Evolutionary conservation across 208 protist genomes (phyloP).

Genomic region (Leishmania lainsoni): DNA sequence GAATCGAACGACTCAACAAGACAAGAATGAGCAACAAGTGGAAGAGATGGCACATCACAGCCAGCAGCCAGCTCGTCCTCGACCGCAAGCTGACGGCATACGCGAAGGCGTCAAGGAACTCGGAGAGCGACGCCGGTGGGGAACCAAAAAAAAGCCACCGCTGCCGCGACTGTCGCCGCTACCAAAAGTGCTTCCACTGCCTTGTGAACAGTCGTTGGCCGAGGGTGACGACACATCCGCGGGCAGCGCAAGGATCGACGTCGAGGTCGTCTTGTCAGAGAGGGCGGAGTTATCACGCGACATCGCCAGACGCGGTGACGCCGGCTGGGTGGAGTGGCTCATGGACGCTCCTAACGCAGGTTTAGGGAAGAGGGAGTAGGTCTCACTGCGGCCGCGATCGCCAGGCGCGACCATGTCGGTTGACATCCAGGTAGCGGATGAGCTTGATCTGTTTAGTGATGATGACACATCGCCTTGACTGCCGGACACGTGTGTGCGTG

Average conservation of each 20-base stretch:
- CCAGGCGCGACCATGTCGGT: neutral
- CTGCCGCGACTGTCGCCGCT: neutral
- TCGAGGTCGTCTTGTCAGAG: neutral
- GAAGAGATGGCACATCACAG: slow-evolving; percentile 35
- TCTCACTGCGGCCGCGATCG: slow-evolving; percentile 2
- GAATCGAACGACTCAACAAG: slow-evolving; percentile 37
- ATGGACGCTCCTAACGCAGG: neutral
- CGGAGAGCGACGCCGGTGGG: slow-evolving; percentile 16
- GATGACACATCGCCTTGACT: neutral
- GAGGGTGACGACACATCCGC: slow-evolving; percentile 14
- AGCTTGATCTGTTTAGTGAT: neutral
- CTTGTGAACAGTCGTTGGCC: slow-evolving; percentile 8
- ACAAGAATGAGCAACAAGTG: slow-evolving; percentile 41
- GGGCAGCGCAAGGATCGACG: neutral
- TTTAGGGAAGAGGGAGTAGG: slow-evolving; percentile 8
- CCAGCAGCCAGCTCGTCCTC: slow-evolving; percentile 30
- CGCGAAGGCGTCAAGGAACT: slow-evolving; percentile 19
- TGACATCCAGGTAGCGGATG: neutral
- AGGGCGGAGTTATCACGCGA: neutral
- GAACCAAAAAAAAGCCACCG: slow-evolving; percentile 11
- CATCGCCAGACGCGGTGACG: neutral
- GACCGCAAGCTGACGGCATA: slow-evolving; percentile 32
- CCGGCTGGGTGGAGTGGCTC: neutral
- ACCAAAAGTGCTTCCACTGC: neutral
- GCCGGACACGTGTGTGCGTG: neutral